A percentile compares a stretch with the other conserved stretches of the same genome.
Conservation (phyloP, 148 eudicot species). For the Diospyros lotus region DNA sequence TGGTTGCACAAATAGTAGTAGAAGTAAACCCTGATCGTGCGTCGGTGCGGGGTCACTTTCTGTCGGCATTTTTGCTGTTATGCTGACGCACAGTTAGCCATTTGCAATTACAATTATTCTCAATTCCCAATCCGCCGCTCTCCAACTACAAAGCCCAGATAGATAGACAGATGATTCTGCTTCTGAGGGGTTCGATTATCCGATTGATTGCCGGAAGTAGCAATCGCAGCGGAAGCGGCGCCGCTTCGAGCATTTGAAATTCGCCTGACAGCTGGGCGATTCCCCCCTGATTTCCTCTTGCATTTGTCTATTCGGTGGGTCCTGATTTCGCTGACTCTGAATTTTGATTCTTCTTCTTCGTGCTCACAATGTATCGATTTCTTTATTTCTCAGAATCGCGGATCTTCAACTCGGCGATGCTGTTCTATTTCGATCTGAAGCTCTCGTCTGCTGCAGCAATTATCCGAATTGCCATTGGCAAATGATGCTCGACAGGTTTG, state of each 20-base stretch:
- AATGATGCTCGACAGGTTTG: slow-evolving; percentile 33
- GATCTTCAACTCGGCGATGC: slow-evolving; percentile 8
- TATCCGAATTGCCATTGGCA: slow-evolving; percentile 16
- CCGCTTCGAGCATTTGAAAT: background rate
- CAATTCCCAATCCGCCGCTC: slow-evolving; percentile 9
- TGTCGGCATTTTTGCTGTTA: slow-evolving; percentile 27
- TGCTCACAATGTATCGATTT: background rate
- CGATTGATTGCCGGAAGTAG: background rate
- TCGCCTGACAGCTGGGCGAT: background rate
- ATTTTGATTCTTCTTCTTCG: background rate
- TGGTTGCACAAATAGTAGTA: background rate
- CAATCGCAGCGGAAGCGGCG: background rate
- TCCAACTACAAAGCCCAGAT: background rate
- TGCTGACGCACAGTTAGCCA: background rate
- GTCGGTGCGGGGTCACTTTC: slow-evolving; percentile 58
- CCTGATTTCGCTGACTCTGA: background rate
- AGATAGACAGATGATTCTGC: background rate
- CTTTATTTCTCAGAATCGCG: background rate
- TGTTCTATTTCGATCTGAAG: slow-evolving; percentile 17
- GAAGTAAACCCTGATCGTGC: slow-evolving; percentile 21
- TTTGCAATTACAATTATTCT: slow-evolving; percentile 7
- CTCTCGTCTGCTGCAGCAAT: slow-evolving; percentile 12
- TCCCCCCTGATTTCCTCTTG: background rate
- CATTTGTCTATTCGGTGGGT: background rate
- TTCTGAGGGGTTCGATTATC: background rate